Conservation (phyloP, 768 basidiomycete genomes). For the Lentinula guzmanii region DNA sequence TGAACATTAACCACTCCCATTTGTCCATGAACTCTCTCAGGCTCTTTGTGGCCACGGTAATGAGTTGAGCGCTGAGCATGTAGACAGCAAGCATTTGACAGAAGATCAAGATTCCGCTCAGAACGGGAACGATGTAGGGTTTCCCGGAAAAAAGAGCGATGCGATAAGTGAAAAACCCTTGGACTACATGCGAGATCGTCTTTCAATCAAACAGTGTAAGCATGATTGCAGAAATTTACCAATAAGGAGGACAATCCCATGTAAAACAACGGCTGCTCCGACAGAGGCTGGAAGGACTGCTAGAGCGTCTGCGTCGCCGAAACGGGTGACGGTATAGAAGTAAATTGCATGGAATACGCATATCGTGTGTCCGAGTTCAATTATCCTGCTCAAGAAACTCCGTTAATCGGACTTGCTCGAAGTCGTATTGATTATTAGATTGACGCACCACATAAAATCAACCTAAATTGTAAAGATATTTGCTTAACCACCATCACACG, state of each 20-base stretch:
- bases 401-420: background rate
- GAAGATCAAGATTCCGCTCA: background rate
- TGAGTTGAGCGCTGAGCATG: background rate
- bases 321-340: slow-evolving; percentile 1
- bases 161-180: background rate
- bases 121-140: background rate
- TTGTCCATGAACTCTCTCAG: background rate
- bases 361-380: background rate
- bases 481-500: background rate
- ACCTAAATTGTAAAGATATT: background rate
- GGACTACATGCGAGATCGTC: background rate
- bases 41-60: background rate
- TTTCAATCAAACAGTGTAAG: background rate
- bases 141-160: background rate
- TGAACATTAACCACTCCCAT: slow-evolving; percentile 1
- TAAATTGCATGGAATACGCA: background rate
- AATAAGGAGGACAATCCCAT: background rate
- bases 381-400: background rate
- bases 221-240: background rate
- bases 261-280: background rate
- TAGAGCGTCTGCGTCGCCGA: background rate
- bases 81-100: background rate
- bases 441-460: background rate
- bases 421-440: background rate
- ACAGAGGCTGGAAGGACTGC: background rate